phyloP scores from a whole-genome alignment of 2,329 filamentous ascomycete species.

The Ceratocystis cubensis region DNA sequence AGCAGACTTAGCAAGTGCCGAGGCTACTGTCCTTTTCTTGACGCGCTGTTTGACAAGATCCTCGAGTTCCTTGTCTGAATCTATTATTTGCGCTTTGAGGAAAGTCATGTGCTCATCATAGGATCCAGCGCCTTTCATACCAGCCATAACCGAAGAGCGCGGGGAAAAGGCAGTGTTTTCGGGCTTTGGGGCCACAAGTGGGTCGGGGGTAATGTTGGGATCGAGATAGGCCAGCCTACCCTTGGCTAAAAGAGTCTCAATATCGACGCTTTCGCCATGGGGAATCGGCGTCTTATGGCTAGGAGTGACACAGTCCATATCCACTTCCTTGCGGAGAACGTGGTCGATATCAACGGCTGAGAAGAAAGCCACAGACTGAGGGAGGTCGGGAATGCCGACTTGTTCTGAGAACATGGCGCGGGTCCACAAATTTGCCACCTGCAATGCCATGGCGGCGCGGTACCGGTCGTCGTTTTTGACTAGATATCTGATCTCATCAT shows the following conservation, averaged over 20 bases:
- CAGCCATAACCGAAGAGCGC: constrained; percentile 67
- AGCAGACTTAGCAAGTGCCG: background rate
- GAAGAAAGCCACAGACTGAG: constrained; percentile 90
- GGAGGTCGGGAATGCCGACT: constrained; percentile 87
- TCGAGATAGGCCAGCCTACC: constrained; percentile 58
- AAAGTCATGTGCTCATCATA: constrained; percentile 44
- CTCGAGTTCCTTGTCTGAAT: constrained; percentile 58
- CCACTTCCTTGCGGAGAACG: constrained; percentile 92
- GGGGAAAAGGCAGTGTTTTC: constrained; percentile 55
- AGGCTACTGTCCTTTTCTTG: background rate
- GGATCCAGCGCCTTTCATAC: constrained; percentile 36
- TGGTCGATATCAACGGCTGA: constrained; percentile 90
- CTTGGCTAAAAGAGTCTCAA: constrained; percentile 61
- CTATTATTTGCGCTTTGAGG: constrained; percentile 73
- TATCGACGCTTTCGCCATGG: constrained; percentile 78
- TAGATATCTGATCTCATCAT: constrained; percentile 93
- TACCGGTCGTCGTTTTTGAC: constrained; percentile 80
- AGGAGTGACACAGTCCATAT: constrained; percentile 94
- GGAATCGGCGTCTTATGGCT: constrained; percentile 68
- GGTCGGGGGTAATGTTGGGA: constrained; percentile 45
- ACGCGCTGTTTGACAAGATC: constrained; percentile 50
- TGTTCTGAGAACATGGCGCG: constrained; percentile 95
- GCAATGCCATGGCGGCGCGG: constrained; percentile 77
- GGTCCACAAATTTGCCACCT: constrained; percentile 92
- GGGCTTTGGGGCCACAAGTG: constrained; percentile 40